phyloP scores from a whole-genome alignment of 352 stramenopile species.

The Globisporangium spiculum region DNA sequence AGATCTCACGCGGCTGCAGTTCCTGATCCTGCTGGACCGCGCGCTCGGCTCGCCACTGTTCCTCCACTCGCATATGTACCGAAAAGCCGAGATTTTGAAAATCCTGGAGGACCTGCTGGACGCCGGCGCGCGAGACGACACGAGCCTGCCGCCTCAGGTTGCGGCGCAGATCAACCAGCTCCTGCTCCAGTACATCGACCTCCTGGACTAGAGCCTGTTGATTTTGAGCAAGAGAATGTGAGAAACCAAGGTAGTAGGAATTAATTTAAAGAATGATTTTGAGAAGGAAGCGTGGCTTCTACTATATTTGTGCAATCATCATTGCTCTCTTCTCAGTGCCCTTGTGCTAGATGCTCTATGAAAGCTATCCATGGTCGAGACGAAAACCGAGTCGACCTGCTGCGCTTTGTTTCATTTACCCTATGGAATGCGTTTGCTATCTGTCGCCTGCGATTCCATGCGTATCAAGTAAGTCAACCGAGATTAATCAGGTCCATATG shows the following conservation, averaged over 20 bases:
- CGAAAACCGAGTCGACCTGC: too few species aligned
- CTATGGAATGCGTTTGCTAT: too few species aligned
- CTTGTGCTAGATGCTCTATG: too few species aligned
- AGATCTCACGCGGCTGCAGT: conserved; percentile 37
- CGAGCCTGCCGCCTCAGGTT: conserved; percentile 30
- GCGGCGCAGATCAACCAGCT: conserved; percentile 39
- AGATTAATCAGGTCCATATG: too few species aligned
- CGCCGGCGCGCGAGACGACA: conserved; percentile 36
- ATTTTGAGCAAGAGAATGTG: not conserved
- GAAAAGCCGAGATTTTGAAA: conserved; percentile 47
- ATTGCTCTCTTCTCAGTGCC: too few species aligned
- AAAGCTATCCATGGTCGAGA: too few species aligned
- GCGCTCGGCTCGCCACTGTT: conserved; percentile 45
- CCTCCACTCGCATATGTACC: conserved; percentile 48
- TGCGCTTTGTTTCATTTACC: too few species aligned
- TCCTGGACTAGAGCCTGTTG: conserved; percentile 42
- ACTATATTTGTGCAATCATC: too few species aligned
- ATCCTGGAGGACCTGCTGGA: conserved; percentile 51
- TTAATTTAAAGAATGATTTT: conserved; percentile 1
- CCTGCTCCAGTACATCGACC: conserved; percentile 53
- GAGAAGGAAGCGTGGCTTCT: too few species aligned
- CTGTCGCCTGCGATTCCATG: too few species aligned
- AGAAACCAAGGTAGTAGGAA: not conserved
- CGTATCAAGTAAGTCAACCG: too few species aligned
- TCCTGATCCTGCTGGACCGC: conserved; percentile 46